These are phyloP conservation scores for Physcia stellaris DNA, from an alignment of 495 filamentous ascomycete genomes.

Conservation along the genomic window DNA sequence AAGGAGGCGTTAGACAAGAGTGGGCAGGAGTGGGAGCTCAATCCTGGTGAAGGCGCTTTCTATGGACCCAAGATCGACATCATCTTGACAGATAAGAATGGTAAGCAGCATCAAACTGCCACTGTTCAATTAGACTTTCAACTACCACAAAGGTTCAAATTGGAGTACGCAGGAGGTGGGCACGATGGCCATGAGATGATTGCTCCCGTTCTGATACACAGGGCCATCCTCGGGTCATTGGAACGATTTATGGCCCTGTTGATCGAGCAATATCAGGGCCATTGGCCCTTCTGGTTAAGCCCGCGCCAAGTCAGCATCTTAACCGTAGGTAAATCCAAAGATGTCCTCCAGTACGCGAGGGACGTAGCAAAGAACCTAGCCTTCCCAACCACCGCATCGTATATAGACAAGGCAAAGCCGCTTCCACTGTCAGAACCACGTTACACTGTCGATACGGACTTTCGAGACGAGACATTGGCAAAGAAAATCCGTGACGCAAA, in stretches of 20 bases:
- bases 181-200: no score
- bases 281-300: slow-evolving; percentile 86
- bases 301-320: slow-evolving; percentile 69
- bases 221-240: slow-evolving; percentile 74
- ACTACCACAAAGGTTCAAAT: slow-evolving; percentile 65
- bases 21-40: slow-evolving; percentile 53
- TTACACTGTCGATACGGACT: slow-evolving; percentile 61
- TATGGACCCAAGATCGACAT: slow-evolving; percentile 96
- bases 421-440: slow-evolving; percentile 29
- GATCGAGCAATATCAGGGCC: slow-evolving; percentile 71
- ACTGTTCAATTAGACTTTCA: slow-evolving; percentile 94
- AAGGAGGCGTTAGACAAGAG: slow-evolving; percentile 52
- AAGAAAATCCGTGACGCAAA: slow-evolving; percentile 65
- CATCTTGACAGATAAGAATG: slow-evolving; percentile 65
- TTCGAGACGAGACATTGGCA: slow-evolving; percentile 40
- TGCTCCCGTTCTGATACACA: slow-evolving; percentile 74
- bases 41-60: slow-evolving; percentile 79
- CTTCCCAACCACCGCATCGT: not conserved
- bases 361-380: slow-evolving; percentile 20
- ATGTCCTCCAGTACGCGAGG: slow-evolving; percentile 43
- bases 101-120: slow-evolving; percentile 83
- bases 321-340: slow-evolving; percentile 53
- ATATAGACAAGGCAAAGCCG: slow-evolving; percentile 23
- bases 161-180: slow-evolving; percentile 52
- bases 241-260: slow-evolving; percentile 79